phyloP scores from a whole-genome alignment of 768 basidiomycete genomes.

The Pisolithus orientalis region DNA sequence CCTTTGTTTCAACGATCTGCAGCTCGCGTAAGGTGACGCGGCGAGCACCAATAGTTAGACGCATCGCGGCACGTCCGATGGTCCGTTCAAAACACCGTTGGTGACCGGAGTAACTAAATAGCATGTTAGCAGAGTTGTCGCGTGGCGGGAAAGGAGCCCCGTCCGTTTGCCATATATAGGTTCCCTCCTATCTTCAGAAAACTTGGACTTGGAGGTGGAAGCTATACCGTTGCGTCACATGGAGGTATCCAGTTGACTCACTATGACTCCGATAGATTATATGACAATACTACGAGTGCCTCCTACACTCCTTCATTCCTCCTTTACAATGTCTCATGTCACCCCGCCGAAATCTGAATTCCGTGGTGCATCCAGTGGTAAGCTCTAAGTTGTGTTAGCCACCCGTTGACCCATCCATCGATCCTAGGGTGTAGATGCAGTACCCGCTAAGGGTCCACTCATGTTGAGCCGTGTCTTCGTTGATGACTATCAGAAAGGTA shows the following conservation, averaged over 20 bases:
- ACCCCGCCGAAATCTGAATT: too few relatives aligned
- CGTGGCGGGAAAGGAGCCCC: conserved; percentile 22
- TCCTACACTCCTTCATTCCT: too few relatives aligned
- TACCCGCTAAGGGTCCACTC: too few relatives aligned
- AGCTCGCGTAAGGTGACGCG: conserved; percentile 79
- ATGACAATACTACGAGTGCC: too few relatives aligned
- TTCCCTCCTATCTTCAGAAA: conserved; percentile 26
- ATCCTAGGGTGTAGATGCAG: too few relatives aligned
- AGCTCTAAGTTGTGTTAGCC: too few relatives aligned
- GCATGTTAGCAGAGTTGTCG: conserved; percentile 12
- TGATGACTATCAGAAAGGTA: too few relatives aligned
- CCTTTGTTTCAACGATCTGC: conserved; percentile 75
- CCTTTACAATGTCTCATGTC: too few relatives aligned
- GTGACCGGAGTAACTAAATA: conserved; percentile 72
- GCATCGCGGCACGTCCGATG: conserved; percentile 71
- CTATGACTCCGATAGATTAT: too few relatives aligned
- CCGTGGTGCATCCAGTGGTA: too few relatives aligned
- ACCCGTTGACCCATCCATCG: too few relatives aligned
- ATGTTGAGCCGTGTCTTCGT: too few relatives aligned
- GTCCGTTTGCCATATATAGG: conserved; percentile 32
- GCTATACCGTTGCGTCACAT: conserved; percentile 16
- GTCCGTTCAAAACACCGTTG: conserved; percentile 30
- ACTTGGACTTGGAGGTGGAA: conserved; percentile 10
- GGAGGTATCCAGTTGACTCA: neutral
- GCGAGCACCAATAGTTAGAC: conserved; percentile 55